A percentile compares a stretch with the other conserved stretches of the same genome.
Conservation (phyloP, 805 yeast species). For the Saturnispora saitoi region DNA sequence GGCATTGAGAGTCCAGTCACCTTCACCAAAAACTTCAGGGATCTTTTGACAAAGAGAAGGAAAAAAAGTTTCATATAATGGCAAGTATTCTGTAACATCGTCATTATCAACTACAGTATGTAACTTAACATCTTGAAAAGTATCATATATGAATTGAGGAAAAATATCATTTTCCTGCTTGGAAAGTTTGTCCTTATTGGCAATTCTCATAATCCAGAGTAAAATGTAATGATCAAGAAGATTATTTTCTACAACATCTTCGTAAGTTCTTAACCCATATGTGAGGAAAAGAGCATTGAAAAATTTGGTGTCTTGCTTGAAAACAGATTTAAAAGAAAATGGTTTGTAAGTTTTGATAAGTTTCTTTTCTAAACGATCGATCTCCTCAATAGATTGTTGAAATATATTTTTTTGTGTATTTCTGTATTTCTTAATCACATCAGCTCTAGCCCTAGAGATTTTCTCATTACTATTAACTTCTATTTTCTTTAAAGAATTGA, state of each 20-base stretch:
- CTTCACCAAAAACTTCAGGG: constrained; percentile 37
- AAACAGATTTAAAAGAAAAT: constrained; percentile 43
- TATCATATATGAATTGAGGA: constrained; percentile 42
- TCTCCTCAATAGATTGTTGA: constrained; percentile 35
- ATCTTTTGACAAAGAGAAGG: constrained; percentile 42
- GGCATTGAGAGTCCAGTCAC: constrained; percentile 40
- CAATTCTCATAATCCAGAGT: constrained; percentile 54
- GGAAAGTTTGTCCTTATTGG: constrained; percentile 34
- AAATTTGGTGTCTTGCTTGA: constrained; percentile 33
- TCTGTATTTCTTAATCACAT: constrained; percentile 38
- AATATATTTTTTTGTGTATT: constrained; percentile 41
- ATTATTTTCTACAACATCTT: constrained; percentile 39
- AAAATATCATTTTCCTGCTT: constrained; percentile 29
- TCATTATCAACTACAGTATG: constrained; percentile 33
- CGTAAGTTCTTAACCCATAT: constrained; percentile 49
- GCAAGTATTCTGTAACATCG: constrained; percentile 48
- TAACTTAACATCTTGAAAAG: constrained; percentile 26
- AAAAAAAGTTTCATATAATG: constrained; percentile 38
- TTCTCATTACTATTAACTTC: constrained; percentile 18
- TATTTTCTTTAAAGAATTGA: constrained; percentile 31
- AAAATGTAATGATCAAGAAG: constrained; percentile 51
- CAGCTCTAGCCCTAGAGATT: constrained; percentile 21
- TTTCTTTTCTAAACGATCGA: constrained; percentile 38
- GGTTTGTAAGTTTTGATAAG: constrained; percentile 40
- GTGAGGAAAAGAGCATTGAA: constrained; percentile 41